phyloP scores from a whole-genome alignment of 2,329 filamentous ascomycete genomes.

The Diaporthe sp. region DNA sequence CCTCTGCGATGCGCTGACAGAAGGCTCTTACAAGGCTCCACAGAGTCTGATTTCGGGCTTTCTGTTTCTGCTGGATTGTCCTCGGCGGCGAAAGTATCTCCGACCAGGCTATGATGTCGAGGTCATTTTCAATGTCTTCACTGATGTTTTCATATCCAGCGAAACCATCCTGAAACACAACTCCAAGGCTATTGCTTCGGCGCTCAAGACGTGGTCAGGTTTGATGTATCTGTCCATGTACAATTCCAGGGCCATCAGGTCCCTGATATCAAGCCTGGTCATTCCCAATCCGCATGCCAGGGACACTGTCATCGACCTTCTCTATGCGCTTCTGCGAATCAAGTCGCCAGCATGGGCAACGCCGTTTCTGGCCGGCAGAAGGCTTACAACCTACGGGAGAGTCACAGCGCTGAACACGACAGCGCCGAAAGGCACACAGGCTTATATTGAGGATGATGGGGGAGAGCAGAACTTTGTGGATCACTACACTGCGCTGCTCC shows the following conservation, averaged over 20 bases:
- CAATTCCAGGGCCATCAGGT: slow-evolving; percentile 86
- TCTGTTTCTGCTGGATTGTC: slow-evolving; percentile 89
- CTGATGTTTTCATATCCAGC: slow-evolving; percentile 78
- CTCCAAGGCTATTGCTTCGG: slow-evolving; percentile 90
- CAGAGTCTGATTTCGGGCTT: slow-evolving; percentile 92
- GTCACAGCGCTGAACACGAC: slow-evolving; percentile 85
- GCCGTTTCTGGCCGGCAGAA: slow-evolving; percentile 91
- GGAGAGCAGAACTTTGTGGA: slow-evolving; percentile 89
- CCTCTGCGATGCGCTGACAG: slow-evolving; percentile 91
- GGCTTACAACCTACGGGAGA: slow-evolving; percentile 96
- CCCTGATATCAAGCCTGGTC: slow-evolving; percentile 77
- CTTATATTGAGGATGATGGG: slow-evolving; percentile 74
- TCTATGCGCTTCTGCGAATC: slow-evolving; percentile 86
- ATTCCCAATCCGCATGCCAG: slow-evolving; percentile 69
- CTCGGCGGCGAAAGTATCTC: slow-evolving; percentile 84
- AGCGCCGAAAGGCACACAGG: slow-evolving; percentile 61
- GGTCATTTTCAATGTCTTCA: slow-evolving; percentile 91
- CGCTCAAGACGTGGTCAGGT: slow-evolving; percentile 94
- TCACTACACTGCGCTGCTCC: slow-evolving; percentile 90
- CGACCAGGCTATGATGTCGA: slow-evolving; percentile 91
- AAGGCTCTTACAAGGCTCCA: slow-evolving; percentile 92
- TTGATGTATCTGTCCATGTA: slow-evolving; percentile 91
- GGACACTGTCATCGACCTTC: slow-evolving; percentile 88
- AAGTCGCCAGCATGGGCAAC: slow-evolving; percentile 96
- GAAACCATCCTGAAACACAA: slow-evolving; percentile 83